Conservation (phyloP, 2,329 filamentous ascomycete species). For the Colletotrichum nymphaeae region DNA sequence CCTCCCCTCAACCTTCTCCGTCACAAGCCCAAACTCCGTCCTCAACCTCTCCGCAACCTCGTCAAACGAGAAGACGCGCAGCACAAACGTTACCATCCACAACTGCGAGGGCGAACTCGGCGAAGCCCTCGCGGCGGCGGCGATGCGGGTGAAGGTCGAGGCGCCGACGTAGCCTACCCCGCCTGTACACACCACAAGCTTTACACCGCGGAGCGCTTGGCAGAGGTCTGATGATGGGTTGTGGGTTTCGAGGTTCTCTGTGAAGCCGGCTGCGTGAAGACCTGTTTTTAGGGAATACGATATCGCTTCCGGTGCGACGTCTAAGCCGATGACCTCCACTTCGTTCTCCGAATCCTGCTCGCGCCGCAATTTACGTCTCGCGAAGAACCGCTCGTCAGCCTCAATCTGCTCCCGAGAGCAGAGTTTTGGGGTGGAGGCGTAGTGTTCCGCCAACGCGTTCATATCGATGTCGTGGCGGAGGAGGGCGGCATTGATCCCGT, state of each 20-base stretch:
- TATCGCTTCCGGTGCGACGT: slow-evolving; percentile 6
- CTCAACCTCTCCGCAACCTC: neutral
- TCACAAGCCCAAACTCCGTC: neutral
- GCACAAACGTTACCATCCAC: slow-evolving; percentile 22
- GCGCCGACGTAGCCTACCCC: slow-evolving; percentile 18
- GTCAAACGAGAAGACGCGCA: slow-evolving; percentile 22
- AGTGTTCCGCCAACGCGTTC: neutral
- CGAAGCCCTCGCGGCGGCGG: neutral
- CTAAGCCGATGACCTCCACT: neutral
- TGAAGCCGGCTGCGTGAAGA: neutral
- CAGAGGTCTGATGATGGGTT: neutral
- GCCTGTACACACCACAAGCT: slow-evolving; percentile 17
- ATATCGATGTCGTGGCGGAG: slow-evolving; percentile 8
- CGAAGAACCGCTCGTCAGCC: slow-evolving; percentile 8
- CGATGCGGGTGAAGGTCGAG: neutral
- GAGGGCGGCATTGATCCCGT: slow-evolving; percentile 26
- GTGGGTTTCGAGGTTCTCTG: slow-evolving; percentile 3
- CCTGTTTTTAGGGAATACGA: neutral
- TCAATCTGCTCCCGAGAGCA: neutral
- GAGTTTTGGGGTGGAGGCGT: neutral
- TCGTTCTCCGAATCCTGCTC: neutral
- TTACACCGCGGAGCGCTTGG: neutral
- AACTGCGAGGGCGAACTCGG: neutral
- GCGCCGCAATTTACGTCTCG: neutral
- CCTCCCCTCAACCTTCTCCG: slow-evolving; percentile 7